phyloP scores from a whole-genome alignment of 1,139 yeast genomes.

The Sugiyamaella sp. region DNA sequence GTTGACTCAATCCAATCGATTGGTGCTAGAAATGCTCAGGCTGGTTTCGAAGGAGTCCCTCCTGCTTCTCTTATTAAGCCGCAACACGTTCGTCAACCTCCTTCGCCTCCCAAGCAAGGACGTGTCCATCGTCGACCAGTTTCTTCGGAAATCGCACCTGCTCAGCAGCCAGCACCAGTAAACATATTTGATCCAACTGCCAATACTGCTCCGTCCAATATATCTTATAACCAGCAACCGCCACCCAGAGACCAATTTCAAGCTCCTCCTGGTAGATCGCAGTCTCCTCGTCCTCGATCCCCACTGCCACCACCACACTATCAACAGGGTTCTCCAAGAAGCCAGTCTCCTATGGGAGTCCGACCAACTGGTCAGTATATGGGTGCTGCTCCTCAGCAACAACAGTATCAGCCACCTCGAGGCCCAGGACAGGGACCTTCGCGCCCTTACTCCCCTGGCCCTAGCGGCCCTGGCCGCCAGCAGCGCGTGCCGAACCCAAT shows the following conservation, averaged over 20 bases:
- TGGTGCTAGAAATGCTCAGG: constrained; percentile 26
- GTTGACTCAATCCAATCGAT: constrained; percentile 27
- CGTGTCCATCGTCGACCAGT: constrained; percentile 29
- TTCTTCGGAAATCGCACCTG: constrained; percentile 24
- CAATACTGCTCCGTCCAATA: constrained; percentile 19
- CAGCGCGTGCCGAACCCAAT: constrained; percentile 11
- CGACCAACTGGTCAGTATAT: constrained; percentile 8
- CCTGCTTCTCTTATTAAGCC: constrained; percentile 22
- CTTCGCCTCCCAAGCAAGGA: constrained; percentile 15
- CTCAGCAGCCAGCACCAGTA: constrained; percentile 1
- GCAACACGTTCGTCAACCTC: constrained; percentile 5
- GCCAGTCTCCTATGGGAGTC: constrained; percentile 14
- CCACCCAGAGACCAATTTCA: constrained; percentile 17
- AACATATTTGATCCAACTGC: constrained; percentile 35
- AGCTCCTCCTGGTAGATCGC: constrained; percentile 15
- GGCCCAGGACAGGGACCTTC: constrained; percentile 6
- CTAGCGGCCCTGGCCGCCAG: constrained; percentile 16
- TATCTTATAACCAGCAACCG: constrained; percentile 8
- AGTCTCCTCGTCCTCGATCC: constrained; percentile 23
- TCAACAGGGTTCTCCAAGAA: constrained; percentile 15
- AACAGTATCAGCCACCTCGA: constrained; percentile 10
- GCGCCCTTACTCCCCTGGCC: constrained; percentile 18
- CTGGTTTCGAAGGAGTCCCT: constrained; percentile 18
- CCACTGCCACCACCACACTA: constrained; percentile 16
- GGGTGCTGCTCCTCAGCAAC: constrained; percentile 6